phyloP scores from a whole-genome alignment of 2,329 filamentous ascomycete species.

The Sarocladiaceae sp. region DNA sequence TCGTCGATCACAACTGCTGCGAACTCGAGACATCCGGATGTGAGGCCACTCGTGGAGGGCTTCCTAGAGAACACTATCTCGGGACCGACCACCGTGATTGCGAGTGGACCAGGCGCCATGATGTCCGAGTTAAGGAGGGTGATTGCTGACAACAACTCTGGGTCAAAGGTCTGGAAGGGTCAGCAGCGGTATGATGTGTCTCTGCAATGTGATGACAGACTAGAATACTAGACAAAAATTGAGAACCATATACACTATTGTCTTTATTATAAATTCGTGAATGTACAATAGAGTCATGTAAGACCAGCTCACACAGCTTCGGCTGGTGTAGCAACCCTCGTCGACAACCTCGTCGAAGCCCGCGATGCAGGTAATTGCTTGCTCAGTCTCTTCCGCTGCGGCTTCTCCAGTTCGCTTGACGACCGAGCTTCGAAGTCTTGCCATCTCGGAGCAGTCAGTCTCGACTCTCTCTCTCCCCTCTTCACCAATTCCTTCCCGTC shows the following conservation, averaged over 20 bases:
- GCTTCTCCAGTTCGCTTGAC: background rate
- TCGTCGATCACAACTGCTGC: slow-evolving; percentile 16
- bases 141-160: slow-evolving; percentile 51
- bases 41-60: slow-evolving; percentile 38
- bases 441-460: background rate
- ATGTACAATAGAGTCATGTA: background rate
- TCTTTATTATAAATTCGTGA: too few relatives aligned
- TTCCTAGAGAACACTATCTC: slow-evolving; percentile 43
- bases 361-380: background rate
- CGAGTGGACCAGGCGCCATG: slow-evolving; percentile 58
- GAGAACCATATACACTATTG: too few relatives aligned
- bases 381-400: slow-evolving; percentile 9
- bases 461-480: background rate
- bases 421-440: slow-evolving; percentile 5
- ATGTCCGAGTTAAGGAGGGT: slow-evolving; percentile 49
- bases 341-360: background rate
- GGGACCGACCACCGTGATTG: slow-evolving; percentile 52
- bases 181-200: slow-evolving; percentile 52
- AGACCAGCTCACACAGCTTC: background rate
- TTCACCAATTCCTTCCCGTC: background rate
- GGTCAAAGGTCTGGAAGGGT: slow-evolving; percentile 51
- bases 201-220: slow-evolving; percentile 56
- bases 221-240: slow-evolving; percentile 43
- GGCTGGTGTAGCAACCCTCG: background rate
- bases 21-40: slow-evolving; percentile 37